These are phyloP conservation scores for Calonectria pteridis DNA, from an alignment of 2,329 filamentous ascomycete genomes.

Conservation along the genomic window DNA sequence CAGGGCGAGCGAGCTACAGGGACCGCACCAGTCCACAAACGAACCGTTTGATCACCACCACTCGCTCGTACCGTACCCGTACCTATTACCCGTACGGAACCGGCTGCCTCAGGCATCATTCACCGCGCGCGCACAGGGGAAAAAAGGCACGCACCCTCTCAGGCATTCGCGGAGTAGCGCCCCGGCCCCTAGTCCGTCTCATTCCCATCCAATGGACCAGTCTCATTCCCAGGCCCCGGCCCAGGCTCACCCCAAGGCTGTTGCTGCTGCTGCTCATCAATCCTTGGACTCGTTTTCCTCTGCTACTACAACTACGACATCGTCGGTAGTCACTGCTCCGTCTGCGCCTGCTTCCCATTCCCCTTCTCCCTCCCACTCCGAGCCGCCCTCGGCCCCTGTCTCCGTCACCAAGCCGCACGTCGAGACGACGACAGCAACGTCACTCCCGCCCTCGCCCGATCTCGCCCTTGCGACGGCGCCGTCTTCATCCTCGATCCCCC, in stretches of 20 bases:
- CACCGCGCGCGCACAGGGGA: not conserved
- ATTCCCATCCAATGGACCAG: slow-evolving; percentile 40
- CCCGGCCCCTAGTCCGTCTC: slow-evolving; percentile 23
- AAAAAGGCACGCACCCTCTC: slow-evolving; percentile 5
- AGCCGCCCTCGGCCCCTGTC: slow-evolving; percentile 15
- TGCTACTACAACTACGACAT: slow-evolving; percentile 4
- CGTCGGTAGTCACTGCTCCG: slow-evolving; percentile 13
- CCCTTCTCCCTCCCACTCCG: slow-evolving; percentile 13
- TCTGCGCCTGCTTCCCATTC: not conserved
- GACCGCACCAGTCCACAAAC: not conserved
- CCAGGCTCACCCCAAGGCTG: slow-evolving; percentile 29
- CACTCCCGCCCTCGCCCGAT: slow-evolving; percentile 15
- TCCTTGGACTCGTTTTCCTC: slow-evolving; percentile 16
- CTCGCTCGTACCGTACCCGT: not conserved
- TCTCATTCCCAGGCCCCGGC: slow-evolving; percentile 36
- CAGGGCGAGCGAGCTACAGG: not conserved
- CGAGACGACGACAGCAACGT: slow-evolving; percentile 13
- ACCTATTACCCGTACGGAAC: not conserved
- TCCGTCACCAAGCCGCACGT: slow-evolving; percentile 1
- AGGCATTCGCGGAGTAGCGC: slow-evolving; percentile 17
- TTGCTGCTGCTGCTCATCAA: slow-evolving; percentile 24
- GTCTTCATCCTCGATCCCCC: slow-evolving; percentile 29
- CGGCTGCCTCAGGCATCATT: slow-evolving; percentile 23
- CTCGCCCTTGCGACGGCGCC: slow-evolving; percentile 21
- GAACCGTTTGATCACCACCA: not conserved